Evolutionary conservation across 345 rosid species (phyloP), one percentile per base, ranked within the genome.

Genomic region (Arabidopsis suecica): DNA sequence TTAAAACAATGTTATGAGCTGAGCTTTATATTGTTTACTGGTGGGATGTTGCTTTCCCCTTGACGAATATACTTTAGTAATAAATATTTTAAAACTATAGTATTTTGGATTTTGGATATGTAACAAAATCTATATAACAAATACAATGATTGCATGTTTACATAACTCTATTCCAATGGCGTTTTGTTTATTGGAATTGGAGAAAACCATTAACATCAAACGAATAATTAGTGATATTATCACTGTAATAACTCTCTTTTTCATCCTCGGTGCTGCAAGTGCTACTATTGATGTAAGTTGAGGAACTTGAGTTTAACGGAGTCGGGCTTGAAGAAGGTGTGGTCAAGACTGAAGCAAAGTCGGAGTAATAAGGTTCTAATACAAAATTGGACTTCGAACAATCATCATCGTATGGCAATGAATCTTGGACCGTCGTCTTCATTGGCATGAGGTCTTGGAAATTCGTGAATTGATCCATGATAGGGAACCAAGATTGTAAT

Each of bases 241-340:
- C 75, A 45, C 86, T 81, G 53, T 88, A 80, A 50, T 81, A 81
- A 63, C 84, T 76, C 51, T 86, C 89, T 74, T 81, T 88, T 65
- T 88, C 97, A 68, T 89, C 95, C 65, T 88, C 91, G 37, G 79
- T 70, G 75, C 85, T 45, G 38, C 82, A 78, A 42, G 67, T 81
- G 77, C 80, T 84, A 77, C 83, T 79, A 79, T 77, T 82, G 42
- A 77, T 61, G 22, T 66, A 72, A 25, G 84, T 77, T 1, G 70
- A 53, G 33, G 85, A 78, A 7, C 88, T 82, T n/a, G 91, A 84
- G 72, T 83, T 83, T 83, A 89, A 61, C 9, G 86, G 86, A 73
- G 85, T 84, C 13, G 88, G 83, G 65, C 76, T 84, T 0, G 89
- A 80, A 11, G 89, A 79, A 50, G 87, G 82, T n/a, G 89, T 79